phyloP scores from a whole-genome alignment of 2,329 filamentous ascomycete species.

The Hypoxylon sp. region DNA sequence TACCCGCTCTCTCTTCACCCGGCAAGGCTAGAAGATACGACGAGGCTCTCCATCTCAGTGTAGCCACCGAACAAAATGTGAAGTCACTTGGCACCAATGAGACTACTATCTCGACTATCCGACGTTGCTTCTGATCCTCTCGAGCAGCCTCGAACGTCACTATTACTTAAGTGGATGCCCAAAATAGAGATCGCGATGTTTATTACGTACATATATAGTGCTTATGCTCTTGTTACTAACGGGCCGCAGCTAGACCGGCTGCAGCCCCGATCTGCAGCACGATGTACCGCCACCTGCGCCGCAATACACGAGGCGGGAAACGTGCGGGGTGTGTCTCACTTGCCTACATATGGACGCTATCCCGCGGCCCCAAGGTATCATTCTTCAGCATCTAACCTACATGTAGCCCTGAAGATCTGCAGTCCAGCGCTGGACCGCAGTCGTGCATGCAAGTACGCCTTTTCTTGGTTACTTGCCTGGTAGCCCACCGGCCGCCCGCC shows the following conservation, averaged over 20 bases:
- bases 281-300: not conserved
- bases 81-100: not conserved
- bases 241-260: too few relatives aligned
- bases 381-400: not conserved
- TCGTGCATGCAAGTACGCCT: not conserved
- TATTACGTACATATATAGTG: not conserved
- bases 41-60: not conserved
- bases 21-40: too few relatives aligned
- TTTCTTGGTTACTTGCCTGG: too few relatives aligned
- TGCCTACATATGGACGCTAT: too few relatives aligned
- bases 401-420: not conserved
- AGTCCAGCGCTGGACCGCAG: not conserved
- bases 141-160: not conserved
- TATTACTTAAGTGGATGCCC: not conserved
- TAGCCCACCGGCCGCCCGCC: not conserved
- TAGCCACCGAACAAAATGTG: not conserved
- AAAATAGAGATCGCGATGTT: not conserved
- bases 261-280: not conserved
- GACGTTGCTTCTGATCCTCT: not conserved
- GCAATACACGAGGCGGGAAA: not conserved
- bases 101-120: not conserved
- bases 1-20: too few relatives aligned
- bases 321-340: too few relatives aligned
- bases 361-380: not conserved
- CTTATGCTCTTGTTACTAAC: not conserved